Conservation (phyloP, 1,139 yeast genomes). For the Scheffersomyces titani region DNA sequence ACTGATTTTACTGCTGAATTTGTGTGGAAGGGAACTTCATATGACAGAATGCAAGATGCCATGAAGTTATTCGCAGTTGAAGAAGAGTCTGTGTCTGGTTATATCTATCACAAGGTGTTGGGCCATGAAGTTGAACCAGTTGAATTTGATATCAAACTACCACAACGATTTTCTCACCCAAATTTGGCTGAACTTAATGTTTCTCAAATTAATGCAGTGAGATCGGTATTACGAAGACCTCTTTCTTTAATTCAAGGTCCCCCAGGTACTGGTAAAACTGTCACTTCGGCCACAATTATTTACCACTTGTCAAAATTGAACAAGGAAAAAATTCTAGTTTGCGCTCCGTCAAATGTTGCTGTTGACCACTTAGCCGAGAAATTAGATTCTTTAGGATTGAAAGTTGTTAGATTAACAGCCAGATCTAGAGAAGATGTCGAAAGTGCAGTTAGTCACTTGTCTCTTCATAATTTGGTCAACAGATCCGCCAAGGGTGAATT, state of each 20-base stretch:
- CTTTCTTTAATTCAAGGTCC: conserved; percentile 92
- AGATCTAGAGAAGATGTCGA: conserved; percentile 82
- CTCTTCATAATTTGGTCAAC: conserved; percentile 53
- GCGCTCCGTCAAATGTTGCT: conserved; percentile 96
- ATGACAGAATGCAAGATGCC: conserved; percentile 82
- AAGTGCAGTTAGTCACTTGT: conserved; percentile 52
- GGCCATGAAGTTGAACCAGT: conserved; percentile 78
- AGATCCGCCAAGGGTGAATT: conserved; percentile 55
- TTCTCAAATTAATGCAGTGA: conserved; percentile 80
- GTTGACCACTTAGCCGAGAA: conserved; percentile 88
- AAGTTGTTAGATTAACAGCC: conserved; percentile 77
- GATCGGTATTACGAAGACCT: conserved; percentile 70
- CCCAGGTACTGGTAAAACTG: conserved; percentile 98
- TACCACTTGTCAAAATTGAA: conserved; percentile 69
- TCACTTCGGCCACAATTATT: conserved; percentile 86
- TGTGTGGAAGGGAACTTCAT: conserved; percentile 87
- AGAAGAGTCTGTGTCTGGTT: conserved; percentile 72
- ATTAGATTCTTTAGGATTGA: conserved; percentile 64
- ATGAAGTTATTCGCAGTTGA: conserved; percentile 71
- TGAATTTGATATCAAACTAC: conserved; percentile 61
- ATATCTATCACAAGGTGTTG: conserved; percentile 73
- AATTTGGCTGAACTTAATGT: conserved; percentile 69
- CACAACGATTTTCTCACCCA: conserved; percentile 63
- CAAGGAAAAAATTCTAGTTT: conserved; percentile 66
- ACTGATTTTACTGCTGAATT: conserved; percentile 82